Evolutionary conservation across 1,139 yeast species (phyloP).

Genomic region (Magnusiomyces fungicola): DNA sequence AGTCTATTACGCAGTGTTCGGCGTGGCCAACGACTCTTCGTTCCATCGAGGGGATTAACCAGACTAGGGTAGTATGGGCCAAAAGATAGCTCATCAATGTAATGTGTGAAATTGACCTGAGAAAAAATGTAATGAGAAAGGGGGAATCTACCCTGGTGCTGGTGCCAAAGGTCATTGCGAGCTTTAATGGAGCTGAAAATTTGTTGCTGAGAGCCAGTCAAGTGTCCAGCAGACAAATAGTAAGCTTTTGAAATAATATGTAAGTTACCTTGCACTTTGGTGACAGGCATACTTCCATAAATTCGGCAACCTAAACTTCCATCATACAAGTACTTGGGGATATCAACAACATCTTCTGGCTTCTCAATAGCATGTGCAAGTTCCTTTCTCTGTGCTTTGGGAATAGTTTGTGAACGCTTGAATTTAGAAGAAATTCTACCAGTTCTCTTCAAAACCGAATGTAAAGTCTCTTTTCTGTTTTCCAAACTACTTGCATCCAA

Average conservation of each 20-base stretch:
- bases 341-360: neutral
- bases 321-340: neutral
- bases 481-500: neutral
- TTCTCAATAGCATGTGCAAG: neutral
- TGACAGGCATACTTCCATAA: constrained; percentile 80
- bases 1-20: neutral
- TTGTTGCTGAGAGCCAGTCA: neutral
- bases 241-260: constrained; percentile 47
- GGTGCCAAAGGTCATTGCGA: neutral
- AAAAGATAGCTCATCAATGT: constrained; percentile 78
- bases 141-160: constrained; percentile 3
- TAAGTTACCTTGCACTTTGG: constrained; percentile 78
- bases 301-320: constrained; percentile 69
- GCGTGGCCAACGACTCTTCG: neutral
- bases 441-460: neutral
- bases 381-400: constrained; percentile 6
- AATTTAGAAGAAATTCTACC: constrained; percentile 4
- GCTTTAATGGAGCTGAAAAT: neutral
- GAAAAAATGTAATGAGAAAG: neutral
- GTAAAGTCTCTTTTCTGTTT: neutral
- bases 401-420: constrained; percentile 51
- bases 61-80: constrained; percentile 86
- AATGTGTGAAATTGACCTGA: constrained; percentile 71
- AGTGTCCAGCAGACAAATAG: constrained; percentile 2
- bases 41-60: constrained; percentile 73